These are phyloP conservation scores for Naematelia encephala DNA, from an alignment of 768 basidiomycete species.

Conservation along the genomic window DNA sequence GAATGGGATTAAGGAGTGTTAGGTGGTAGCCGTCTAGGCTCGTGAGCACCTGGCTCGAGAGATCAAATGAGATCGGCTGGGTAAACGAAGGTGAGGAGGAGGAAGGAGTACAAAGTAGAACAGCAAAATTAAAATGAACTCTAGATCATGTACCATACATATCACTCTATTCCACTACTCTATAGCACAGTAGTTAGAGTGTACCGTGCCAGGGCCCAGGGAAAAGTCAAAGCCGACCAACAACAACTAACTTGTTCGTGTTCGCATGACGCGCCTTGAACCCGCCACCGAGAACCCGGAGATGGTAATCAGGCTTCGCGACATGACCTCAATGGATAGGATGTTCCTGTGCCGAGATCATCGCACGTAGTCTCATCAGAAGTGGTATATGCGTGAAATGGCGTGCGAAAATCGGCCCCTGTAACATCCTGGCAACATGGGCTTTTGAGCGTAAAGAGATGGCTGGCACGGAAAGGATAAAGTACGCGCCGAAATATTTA, in stretches of 20 bases:
- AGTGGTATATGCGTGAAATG: neutral
- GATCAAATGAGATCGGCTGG: slow-evolving; percentile 10
- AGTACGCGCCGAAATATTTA: too few species aligned
- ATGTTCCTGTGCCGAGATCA: neutral
- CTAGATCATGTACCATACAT: neutral
- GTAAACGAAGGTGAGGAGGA: neutral
- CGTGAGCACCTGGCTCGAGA: slow-evolving; percentile 43
- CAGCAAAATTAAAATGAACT: neutral
- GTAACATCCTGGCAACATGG: too few species aligned
- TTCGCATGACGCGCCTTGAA: neutral
- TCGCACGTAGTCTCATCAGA: neutral
- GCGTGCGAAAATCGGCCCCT: neutral
- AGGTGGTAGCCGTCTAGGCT: slow-evolving; percentile 42
- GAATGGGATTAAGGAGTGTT: slow-evolving; percentile 21
- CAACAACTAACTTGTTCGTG: neutral
- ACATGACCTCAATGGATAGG: neutral
- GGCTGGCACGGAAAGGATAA: too few species aligned
- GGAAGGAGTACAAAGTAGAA: neutral
- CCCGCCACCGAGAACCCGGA: neutral
- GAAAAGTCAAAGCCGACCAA: too few species aligned
- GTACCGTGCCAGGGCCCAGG: neutral
- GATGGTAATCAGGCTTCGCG: neutral
- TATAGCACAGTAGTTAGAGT: neutral
- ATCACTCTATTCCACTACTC: neutral
- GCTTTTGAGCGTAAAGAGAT: too few species aligned